phyloP scores from a whole-genome alignment of 2,329 filamentous ascomycete genomes.

The Neoarthrinium moseri region DNA sequence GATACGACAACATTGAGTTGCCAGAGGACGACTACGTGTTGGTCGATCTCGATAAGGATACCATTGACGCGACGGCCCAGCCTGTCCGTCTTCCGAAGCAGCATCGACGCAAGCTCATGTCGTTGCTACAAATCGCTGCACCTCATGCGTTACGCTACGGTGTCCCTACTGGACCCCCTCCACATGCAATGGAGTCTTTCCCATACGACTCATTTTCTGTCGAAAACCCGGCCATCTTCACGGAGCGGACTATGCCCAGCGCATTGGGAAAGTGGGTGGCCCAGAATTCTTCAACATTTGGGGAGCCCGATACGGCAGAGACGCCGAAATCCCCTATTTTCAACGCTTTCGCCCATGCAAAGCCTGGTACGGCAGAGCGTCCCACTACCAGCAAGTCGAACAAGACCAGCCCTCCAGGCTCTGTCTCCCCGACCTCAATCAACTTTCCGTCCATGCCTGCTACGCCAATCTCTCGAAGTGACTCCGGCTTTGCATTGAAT shows the following conservation, averaged over 20 bases:
- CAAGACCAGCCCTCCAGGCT: constrained; percentile 60
- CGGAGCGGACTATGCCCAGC: constrained; percentile 65
- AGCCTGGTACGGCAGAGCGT: constrained; percentile 68
- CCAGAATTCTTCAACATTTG: constrained; percentile 87
- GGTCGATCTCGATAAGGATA: constrained; percentile 89
- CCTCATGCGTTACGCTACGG: constrained; percentile 87
- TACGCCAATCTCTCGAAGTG: constrained; percentile 81
- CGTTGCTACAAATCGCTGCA: constrained; percentile 83
- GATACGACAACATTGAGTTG: constrained; percentile 81
- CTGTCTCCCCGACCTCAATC: constrained; percentile 73
- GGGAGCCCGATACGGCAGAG: constrained; percentile 56
- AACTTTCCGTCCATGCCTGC: constrained; percentile 74
- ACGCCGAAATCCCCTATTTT: constrained; percentile 68
- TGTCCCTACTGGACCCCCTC: constrained; percentile 82
- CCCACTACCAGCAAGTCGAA: constrained; percentile 72
- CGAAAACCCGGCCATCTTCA: constrained; percentile 80
- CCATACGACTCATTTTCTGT: constrained; percentile 88
- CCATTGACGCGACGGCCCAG: constrained; percentile 78
- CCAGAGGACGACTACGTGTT: constrained; percentile 95
- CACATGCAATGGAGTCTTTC: constrained; percentile 90
- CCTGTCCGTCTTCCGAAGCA: constrained; percentile 83
- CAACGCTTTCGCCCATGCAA: constrained; percentile 85
- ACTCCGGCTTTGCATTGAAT: constrained; percentile 86
- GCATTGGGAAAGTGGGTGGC: constrained; percentile 83
- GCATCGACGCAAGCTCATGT: constrained; percentile 84